Percentiles rank a stretch among this genome's conserved stretches.
Conservation (phyloP, 192 early-diverging fungal species). For the Martensiomyces pterosporus region DNA sequence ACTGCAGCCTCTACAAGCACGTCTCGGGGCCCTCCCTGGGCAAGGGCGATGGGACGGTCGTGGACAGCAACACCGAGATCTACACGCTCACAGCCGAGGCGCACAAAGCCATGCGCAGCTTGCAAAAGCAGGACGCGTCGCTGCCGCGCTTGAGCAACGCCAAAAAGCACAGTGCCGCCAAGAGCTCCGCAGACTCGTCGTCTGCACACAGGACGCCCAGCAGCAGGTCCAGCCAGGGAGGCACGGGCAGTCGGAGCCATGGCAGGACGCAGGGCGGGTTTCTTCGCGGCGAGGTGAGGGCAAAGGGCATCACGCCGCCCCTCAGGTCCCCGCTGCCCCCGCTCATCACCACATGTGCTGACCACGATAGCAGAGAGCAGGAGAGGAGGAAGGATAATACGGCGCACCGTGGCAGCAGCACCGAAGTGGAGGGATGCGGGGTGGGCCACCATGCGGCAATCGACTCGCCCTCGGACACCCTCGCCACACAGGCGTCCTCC, state of each 20-base stretch:
- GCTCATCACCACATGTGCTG: background rate
- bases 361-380: no score
- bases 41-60: constrained; percentile 8
- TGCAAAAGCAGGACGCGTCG: background rate
- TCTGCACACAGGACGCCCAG: constrained; percentile 4
- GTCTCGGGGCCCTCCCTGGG: constrained; percentile 34
- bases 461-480: constrained; percentile 34
- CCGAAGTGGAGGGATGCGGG: background rate
- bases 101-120: constrained; percentile 18
- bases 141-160: no score
- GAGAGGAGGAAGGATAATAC: background rate
- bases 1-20: constrained; percentile 48
- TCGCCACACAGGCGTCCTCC: constrained; percentile 18
- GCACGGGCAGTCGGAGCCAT: no score
- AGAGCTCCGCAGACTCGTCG: background rate
- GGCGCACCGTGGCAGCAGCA: background rate
- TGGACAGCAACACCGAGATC: constrained; percentile 47
- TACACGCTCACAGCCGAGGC: constrained; percentile 44
- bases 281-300: no score
- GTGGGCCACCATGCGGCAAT: background rate
- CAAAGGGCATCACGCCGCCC: background rate
- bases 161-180: no score
- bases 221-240: constrained; percentile 3
- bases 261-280: no score
- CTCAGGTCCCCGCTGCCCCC: background rate